Percentiles rank a stretch among this genome's conserved stretches.
Evolutionary conservation across 2,329 filamentous ascomycete genomes (phyloP).

Genomic region (Coniochaeta hoffmannii): DNA sequence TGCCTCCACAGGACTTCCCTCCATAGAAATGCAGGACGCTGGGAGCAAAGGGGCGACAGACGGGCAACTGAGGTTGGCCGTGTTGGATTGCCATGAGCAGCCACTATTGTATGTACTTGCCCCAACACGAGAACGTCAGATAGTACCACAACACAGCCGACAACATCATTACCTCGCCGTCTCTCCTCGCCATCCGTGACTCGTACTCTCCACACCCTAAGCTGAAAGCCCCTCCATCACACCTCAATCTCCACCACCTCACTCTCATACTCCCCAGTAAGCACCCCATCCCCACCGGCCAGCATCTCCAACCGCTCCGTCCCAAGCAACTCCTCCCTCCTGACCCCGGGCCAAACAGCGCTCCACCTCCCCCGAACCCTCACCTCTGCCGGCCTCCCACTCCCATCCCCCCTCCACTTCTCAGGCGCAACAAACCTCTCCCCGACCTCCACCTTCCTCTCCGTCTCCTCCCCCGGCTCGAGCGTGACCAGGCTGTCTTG

Average conservation of each 20-base stretch:
- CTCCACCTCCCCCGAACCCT: background rate
- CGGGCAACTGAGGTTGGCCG: no score
- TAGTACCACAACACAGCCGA: no score
- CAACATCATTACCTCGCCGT: no score
- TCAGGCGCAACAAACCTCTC: conserved; percentile 3
- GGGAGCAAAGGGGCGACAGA: no score
- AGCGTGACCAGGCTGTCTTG: conserved; percentile 5
- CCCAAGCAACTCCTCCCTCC: background rate
- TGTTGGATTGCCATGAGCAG: no score
- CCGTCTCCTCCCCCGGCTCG: background rate
- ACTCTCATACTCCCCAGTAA: background rate
- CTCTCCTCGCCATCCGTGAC: no score
- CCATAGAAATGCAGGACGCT: background rate
- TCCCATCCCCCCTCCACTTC: background rate
- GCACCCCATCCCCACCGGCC: background rate
- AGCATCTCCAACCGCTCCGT: background rate
- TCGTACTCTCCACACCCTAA: no score
- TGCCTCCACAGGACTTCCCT: background rate
- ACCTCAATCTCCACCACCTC: background rate
- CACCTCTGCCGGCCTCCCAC: background rate
- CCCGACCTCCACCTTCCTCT: background rate
- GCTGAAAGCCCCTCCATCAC: background rate
- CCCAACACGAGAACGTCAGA: no score
- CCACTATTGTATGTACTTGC: no score
- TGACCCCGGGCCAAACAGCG: background rate